Evolutionary conservation across 305 asterid species (phyloP).

Genomic region (Fraxinus ornus): DNA sequence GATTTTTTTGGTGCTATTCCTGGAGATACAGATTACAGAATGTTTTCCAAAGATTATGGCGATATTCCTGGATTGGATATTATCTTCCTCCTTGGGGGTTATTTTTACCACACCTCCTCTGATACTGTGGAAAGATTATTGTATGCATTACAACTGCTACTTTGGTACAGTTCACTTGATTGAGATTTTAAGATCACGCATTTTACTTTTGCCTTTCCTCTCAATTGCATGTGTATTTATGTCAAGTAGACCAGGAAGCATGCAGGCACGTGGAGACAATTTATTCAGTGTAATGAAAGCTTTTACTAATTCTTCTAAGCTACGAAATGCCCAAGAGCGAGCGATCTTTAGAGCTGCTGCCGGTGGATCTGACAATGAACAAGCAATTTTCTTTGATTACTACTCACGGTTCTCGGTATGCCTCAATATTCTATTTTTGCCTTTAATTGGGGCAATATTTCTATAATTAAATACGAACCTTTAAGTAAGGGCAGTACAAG

Average conservation of each 20-base stretch:
- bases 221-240: constrained; percentile 35
- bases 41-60: constrained; percentile 86
- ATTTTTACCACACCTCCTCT: constrained; percentile 87
- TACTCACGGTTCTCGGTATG: constrained; percentile 77
- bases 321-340: constrained; percentile 72
- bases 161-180: constrained; percentile 51
- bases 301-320: constrained; percentile 73
- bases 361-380: constrained; percentile 45
- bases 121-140: constrained; percentile 99
- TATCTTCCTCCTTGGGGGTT: constrained; percentile 95
- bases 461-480: constrained; percentile 15
- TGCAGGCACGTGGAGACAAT: constrained; percentile 99
- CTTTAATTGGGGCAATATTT: constrained; percentile 21
- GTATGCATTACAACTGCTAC: constrained; percentile 74
- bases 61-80: constrained; percentile 98
- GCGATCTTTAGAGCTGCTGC: constrained; percentile 45
- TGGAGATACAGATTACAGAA: constrained; percentile 98
- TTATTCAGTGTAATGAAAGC: constrained; percentile 71
- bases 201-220: constrained; percentile 25
- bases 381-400: constrained; percentile 76
- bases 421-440: constrained; percentile 23
- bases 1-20: constrained; percentile 87
- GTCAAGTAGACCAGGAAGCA: constrained; percentile 86
- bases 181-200: constrained; percentile 22
- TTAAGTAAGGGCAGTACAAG: constrained; percentile 10